Base-by-base conservation (phyloP, 169 alveolate species). In the Plasmodium relictum region DNA sequence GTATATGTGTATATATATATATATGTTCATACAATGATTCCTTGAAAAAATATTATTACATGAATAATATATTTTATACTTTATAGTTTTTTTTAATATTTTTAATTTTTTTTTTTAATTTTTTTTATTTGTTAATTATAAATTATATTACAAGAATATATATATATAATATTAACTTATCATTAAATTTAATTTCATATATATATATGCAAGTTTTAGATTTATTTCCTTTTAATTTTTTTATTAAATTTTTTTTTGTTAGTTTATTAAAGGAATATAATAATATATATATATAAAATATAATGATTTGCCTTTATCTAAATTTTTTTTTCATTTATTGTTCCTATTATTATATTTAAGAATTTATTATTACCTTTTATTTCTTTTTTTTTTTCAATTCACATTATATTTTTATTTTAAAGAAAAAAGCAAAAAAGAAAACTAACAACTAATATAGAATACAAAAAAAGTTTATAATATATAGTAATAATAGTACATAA, bases 51-150 rank as follows among this genome's bases (percentile, higher is more conserved):
- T 31, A 31, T 31, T 31, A 31, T 31, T 31, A 2, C 39, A 31
- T 31, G 39, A 31, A 1, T 3, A 31, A 2, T 31, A 2, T 31
- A 31, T 31, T 31, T 31, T 31, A 31, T 31, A 31, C 3, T 31
- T 31, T 31, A 31, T 31, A 31, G 39, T 31, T 31, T 31, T 31
- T 31, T 31, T 31, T 2, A 31, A 3, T 31, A 48, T 48, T 48
- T 48, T 48, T 48, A 48, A 48, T 48, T 2, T 48, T 48, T 59
- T 59, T 59, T 24, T 0, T 59, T n/a, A n/a, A n/a, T 58, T 59
- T 59, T 59, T 59, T 59, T 16, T 24, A 59, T 59, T 59, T 59
- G 69, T 59, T 59, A 16, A 20, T 59, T 59, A 20, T 24, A 59
- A 20, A 59, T 20, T 18, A 59, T 12, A 10, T 12, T 16, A 14